Evolutionary conservation across 148 eudicot species (phyloP), one percentile per base, ranked within the genome.

Genomic region (Rhododendron henanense): DNA sequence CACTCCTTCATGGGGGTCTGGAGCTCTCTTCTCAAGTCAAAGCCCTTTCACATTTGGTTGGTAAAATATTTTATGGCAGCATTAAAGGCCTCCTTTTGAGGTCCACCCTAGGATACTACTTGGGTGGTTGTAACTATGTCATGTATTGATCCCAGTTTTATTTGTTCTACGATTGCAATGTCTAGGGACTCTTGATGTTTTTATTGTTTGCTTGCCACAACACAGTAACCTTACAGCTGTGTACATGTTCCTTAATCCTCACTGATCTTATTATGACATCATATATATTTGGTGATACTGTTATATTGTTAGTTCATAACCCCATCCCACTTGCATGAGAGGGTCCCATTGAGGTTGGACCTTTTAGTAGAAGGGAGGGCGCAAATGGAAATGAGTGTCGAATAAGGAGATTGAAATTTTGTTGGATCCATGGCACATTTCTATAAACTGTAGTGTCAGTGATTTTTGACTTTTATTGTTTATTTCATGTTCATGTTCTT

Each of bases 11-110:
- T 86, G 88, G 89, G 90, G 87, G 86, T 85, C 95, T 71, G 93
- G 90, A 88, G 76, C 81, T 84, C 47, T 81, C 63, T 89, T 87
- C 31, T 85, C 81, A 59, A 90, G 81, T 86, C 93, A 90, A 78
- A 35, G 90, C 47, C 83, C 93, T 31, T 92, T 94, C 85, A 69
- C 89, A 57, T 94, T 95, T 87, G 98, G 98, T 93, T 90, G 86
- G 95, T 90, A 67, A 61, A 82, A 28, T 71, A 16, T 65, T 5
- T 63, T 59, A 45, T 84, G 18, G 16, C 71, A 45, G 51, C 25
- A 57, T 82, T 35, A 35, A 61, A 75, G 41, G 33, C 80, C 51
- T 50, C 33, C 23, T 51, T 33, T 74, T 19, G 44, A 71, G 53
- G 85, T 44, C 51, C 77, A 44, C 69, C 55, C 28, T 25, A 2